Evolutionary conservation across 2,329 filamentous ascomycete genomes (phyloP).

Genomic region (Aspergillus glaucus): DNA sequence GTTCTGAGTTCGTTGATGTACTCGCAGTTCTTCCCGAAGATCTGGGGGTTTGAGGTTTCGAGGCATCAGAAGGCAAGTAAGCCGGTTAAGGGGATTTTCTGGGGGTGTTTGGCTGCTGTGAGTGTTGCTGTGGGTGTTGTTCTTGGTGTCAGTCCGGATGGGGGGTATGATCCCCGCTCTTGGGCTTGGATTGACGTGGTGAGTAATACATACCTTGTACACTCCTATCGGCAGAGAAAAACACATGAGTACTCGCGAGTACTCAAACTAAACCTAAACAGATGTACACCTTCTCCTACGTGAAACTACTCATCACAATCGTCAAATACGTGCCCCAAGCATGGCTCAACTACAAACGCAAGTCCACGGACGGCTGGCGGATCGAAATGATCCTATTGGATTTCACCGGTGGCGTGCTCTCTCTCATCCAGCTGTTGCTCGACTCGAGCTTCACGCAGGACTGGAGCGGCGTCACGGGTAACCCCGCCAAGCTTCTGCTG

Average conservation of each 20-base stretch:
- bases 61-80: constrained; percentile 49
- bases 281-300: constrained; percentile 69
- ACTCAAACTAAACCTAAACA: constrained; percentile 21
- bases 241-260: constrained; percentile 1
- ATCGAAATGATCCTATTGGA: constrained; percentile 82
- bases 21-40: constrained; percentile 63
- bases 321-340: constrained; percentile 92
- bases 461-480: constrained; percentile 86
- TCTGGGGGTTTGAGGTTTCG: constrained; percentile 70
- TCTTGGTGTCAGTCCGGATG: constrained; percentile 32
- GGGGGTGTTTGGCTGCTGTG: constrained; percentile 55
- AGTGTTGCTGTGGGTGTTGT: constrained; percentile 38
- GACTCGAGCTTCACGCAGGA: constrained; percentile 79
- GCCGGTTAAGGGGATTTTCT: constrained; percentile 62
- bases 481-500: constrained; percentile 82
- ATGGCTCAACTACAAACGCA: constrained; percentile 73
- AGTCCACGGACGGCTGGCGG: constrained; percentile 81
- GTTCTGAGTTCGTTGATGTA: constrained; percentile 66
- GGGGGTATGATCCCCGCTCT: constrained; percentile 40
- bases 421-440: constrained; percentile 71
- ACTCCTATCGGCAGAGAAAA: not conserved
- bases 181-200: constrained; percentile 64
- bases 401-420: constrained; percentile 72
- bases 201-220: constrained; percentile 14
- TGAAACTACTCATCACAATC: constrained; percentile 81